These are phyloP conservation scores for Populus hybrid DNA, from an alignment of 441 rosid species.

Conservation along the genomic window DNA sequence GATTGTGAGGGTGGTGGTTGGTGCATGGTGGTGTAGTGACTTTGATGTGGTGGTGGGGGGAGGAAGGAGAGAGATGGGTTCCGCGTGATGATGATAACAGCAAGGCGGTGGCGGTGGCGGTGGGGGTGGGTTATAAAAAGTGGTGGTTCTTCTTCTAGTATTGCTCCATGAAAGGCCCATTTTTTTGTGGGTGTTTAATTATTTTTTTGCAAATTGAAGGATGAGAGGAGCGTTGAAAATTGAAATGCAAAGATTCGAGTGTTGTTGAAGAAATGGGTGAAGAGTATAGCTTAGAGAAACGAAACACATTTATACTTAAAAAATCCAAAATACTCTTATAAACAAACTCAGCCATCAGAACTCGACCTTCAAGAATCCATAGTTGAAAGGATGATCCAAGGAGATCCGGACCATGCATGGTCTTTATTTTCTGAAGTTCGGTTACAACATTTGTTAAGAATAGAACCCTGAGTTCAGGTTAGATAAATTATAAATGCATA, in stretches of 20 bases:
- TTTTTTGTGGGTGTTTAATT: not conserved
- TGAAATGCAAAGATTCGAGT: not conserved
- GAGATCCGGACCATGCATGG: no score
- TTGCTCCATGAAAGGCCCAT: constrained; percentile 75
- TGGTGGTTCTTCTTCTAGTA: constrained; percentile 51
- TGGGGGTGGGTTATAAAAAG: constrained; percentile 33
- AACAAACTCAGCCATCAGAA: no score
- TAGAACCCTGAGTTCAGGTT: no score
- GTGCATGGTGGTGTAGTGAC: constrained; percentile 18
- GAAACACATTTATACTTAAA: no score
- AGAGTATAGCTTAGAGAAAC: not conserved
- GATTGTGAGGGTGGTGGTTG: constrained; percentile 16
- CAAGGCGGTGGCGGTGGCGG: constrained; percentile 22
- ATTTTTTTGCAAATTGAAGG: not conserved
- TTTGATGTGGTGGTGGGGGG: constrained; percentile 21
- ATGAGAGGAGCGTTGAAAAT: not conserved
- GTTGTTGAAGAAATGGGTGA: not conserved
- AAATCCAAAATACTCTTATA: not conserved
- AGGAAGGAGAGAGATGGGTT: constrained; percentile 29
- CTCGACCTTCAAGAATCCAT: not conserved
- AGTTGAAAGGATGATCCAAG: no score
- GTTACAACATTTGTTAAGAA: no score
- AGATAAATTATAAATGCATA: not conserved
- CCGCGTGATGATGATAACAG: constrained; percentile 28
- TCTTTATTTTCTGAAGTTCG: no score